Evolutionary conservation across 805 yeast species (phyloP).

Genomic region (Dipodascopsis tothii): DNA sequence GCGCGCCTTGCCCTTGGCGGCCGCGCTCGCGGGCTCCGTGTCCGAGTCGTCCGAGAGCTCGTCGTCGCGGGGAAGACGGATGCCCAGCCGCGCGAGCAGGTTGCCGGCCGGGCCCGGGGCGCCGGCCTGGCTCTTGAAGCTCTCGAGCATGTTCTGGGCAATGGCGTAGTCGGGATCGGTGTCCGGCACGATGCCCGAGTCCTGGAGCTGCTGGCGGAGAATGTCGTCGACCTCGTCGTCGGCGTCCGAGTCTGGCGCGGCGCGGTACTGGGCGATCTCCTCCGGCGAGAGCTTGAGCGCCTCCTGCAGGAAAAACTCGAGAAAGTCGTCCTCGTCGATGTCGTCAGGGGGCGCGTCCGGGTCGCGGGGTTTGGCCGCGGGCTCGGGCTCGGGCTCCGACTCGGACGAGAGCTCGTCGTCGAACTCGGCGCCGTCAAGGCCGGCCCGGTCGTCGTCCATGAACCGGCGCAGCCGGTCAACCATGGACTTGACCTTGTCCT

Average conservation of each 20-base stretch:
- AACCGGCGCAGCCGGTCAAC: slow-evolving; percentile 12
- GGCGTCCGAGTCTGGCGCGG: slow-evolving; percentile 11
- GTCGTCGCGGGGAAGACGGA: slow-evolving; percentile 15
- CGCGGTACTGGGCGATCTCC: slow-evolving; percentile 38
- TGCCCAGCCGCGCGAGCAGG: slow-evolving; percentile 30
- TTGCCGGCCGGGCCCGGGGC: slow-evolving; percentile 35
- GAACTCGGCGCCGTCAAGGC: slow-evolving; percentile 20
- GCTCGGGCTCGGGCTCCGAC: neutral
- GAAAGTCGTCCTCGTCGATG: slow-evolving; percentile 62
- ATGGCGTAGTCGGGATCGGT: slow-evolving; percentile 11
- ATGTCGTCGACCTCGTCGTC: slow-evolving; percentile 15
- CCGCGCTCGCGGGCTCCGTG: too few relatives aligned
- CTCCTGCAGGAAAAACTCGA: slow-evolving; percentile 53
- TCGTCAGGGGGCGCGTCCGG: slow-evolving; percentile 26
- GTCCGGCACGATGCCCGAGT: slow-evolving; percentile 2
- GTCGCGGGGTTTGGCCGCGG: neutral
- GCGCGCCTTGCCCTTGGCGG: too few relatives aligned
- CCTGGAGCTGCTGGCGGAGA: neutral
- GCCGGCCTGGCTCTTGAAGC: slow-evolving; percentile 29
- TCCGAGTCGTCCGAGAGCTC: too few relatives aligned
- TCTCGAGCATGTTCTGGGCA: slow-evolving; percentile 28
- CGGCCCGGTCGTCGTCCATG: slow-evolving; percentile 14
- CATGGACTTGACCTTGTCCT: slow-evolving; percentile 5
- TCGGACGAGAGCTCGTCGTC: slow-evolving; percentile 7
- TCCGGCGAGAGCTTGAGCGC: slow-evolving; percentile 45